Conservation (phyloP, 2,329 filamentous ascomycete species). For the Penicillium sp. region DNA sequence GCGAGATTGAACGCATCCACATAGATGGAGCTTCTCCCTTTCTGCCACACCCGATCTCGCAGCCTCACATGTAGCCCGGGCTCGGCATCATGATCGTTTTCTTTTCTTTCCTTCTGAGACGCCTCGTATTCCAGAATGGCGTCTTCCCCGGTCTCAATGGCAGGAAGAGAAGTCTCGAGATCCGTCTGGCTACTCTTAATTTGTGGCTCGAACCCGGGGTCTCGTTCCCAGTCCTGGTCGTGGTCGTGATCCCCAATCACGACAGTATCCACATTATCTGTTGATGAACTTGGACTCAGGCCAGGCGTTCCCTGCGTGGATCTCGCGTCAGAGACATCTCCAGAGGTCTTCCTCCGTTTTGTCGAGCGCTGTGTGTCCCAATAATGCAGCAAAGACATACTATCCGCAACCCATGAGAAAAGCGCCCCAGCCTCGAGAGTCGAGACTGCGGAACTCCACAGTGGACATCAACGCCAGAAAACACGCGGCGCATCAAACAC, state of each 20-base stretch:
- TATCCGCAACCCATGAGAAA: constrained; percentile 18
- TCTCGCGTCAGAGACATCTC: constrained; percentile 24
- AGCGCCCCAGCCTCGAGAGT: too few relatives aligned
- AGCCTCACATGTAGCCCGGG: constrained; percentile 55
- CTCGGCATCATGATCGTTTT: constrained; percentile 31
- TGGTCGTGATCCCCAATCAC: constrained; percentile 9
- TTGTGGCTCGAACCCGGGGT: too few relatives aligned
- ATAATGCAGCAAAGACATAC: constrained; percentile 42
- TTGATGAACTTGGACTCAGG: constrained; percentile 36
- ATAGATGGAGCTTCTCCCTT: constrained; percentile 86
- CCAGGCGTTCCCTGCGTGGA: background rate
- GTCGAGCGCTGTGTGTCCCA: constrained; percentile 38
- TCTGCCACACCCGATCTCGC: constrained; percentile 67
- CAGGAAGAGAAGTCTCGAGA: constrained; percentile 72
- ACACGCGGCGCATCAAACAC: too few relatives aligned
- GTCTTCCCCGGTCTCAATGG: constrained; percentile 67
- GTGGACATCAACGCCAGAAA: too few relatives aligned
- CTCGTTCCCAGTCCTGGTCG: too few relatives aligned
- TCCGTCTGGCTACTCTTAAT: constrained; percentile 60
- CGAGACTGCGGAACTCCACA: too few relatives aligned
- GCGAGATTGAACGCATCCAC: constrained; percentile 97
- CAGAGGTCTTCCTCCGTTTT: constrained; percentile 38
- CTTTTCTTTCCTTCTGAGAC: constrained; percentile 63
- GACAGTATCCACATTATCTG: constrained; percentile 37
- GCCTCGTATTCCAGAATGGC: constrained; percentile 81